These are phyloP conservation scores for Fusarium sp. DNA, from an alignment of 2,329 filamentous ascomycete genomes.

Conservation along the genomic window DNA sequence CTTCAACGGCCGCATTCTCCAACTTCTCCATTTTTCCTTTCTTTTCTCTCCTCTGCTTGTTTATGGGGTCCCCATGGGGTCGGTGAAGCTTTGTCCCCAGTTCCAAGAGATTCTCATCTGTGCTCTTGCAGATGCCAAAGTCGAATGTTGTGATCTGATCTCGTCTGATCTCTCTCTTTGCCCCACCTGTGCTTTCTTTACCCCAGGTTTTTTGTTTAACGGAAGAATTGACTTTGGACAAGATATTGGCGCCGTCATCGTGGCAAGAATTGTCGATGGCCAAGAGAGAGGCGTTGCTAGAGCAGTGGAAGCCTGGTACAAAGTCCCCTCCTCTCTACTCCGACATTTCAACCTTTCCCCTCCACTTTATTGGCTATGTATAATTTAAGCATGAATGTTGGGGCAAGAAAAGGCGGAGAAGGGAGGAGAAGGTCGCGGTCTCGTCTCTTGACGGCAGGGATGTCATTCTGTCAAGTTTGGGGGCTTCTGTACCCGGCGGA, in stretches of 20 bases:
- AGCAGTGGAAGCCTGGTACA: not conserved
- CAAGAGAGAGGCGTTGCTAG: no score
- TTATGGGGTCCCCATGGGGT: slow-evolving; percentile 35
- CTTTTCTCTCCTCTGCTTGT: not conserved
- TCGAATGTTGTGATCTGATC: slow-evolving; percentile 32
- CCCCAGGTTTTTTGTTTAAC: not conserved
- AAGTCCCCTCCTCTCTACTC: not conserved
- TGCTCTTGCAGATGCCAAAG: not conserved
- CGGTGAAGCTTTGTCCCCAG: not conserved
- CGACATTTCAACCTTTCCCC: not conserved
- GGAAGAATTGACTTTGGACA: no score
- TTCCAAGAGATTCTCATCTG: slow-evolving; percentile 3
- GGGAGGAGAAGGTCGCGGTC: not conserved
- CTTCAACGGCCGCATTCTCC: slow-evolving; percentile 28
- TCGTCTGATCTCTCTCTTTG: slow-evolving; percentile 12
- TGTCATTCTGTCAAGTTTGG: not conserved
- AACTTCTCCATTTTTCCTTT: slow-evolving; percentile 17
- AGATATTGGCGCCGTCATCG: not conserved
- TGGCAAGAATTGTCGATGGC: no score
- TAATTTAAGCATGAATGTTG: slow-evolving; percentile 35
- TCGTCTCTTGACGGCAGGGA: not conserved
- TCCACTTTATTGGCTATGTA: not conserved
- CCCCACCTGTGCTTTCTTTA: slow-evolving; percentile 15
- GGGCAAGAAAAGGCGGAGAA: slow-evolving; percentile 24
- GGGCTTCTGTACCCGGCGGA: not conserved